These are phyloP conservation scores for Emmonsiellopsis sp. DNA, from an alignment of 2,329 filamentous ascomycete genomes.

Conservation along the genomic window DNA sequence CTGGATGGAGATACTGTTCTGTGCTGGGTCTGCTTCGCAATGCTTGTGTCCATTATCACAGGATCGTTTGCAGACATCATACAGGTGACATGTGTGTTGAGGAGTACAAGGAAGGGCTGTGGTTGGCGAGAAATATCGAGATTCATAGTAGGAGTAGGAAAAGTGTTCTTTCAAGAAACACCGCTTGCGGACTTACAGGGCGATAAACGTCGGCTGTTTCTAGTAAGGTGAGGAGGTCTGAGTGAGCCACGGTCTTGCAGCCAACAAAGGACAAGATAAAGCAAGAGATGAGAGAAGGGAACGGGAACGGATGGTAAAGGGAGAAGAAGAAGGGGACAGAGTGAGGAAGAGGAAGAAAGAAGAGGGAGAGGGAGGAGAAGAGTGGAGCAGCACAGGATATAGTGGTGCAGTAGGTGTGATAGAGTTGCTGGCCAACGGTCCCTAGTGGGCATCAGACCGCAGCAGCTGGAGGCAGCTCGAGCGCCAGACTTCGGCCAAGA, in stretches of 20 bases:
- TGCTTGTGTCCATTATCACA: not conserved
- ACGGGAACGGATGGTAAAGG: not conserved
- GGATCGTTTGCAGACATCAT: not conserved
- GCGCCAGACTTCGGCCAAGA: slow-evolving; percentile 5
- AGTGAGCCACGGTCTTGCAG: slow-evolving; percentile 12
- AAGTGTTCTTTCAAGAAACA: not conserved
- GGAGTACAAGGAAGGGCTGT: too few species aligned
- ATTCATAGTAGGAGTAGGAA: not conserved
- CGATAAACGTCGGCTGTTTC: slow-evolving; percentile 38
- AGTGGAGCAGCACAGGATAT: not conserved
- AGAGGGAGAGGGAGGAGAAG: not conserved
- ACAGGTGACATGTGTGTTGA: not conserved
- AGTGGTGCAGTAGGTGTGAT: slow-evolving; percentile 5
- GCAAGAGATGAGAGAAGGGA: not conserved
- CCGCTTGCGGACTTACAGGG: slow-evolving; percentile 30
- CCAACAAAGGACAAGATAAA: not conserved
- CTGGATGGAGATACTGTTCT: not conserved
- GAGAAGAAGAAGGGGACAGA: slow-evolving; percentile 2
- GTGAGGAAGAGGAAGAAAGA: slow-evolving; percentile 3
- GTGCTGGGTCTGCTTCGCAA: not conserved
- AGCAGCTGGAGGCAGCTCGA: not conserved
- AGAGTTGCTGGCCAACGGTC: slow-evolving; percentile 5
- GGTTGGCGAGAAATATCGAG: not conserved
- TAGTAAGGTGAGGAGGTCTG: slow-evolving; percentile 11
- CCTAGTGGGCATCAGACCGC: not conserved